Evolutionary conservation across 139 green algal species (phyloP), one percentile per base, ranked within the genome.

Genomic region (Desmodesmus armatus): DNA sequence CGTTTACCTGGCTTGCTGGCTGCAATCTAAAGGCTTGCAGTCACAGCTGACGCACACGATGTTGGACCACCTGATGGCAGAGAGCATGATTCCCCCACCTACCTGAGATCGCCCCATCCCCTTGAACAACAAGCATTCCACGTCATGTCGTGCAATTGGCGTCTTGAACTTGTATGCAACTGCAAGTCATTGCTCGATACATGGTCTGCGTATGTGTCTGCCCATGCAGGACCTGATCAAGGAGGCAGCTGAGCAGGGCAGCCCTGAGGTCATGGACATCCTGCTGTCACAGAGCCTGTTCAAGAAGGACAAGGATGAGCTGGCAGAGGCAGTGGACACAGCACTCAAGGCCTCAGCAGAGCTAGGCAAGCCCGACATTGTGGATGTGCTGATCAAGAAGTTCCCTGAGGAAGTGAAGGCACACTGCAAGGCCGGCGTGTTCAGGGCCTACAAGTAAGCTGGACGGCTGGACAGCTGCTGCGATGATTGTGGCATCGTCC

Each of bases 321-420:
- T 85, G 29, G 79, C 77, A 27, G 79, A 85, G 43, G 41, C 79
- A 17, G 63, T 85, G 15, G 63, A 74, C 19, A 65, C 47, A 27
- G 79, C 65, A 43, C 63, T 85, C 63, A 85, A 85, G 44, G 79
- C 78, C 29, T 63, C 76, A 17, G 49, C 25, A 55, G 76, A 82
- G 76, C 71, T 31, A 17, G 76, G 76, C 17, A 23, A 40, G 29
- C 23, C n/a, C 11, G 53, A 6, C 4, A 40, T 82, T 43, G 37
- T 65, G 25, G 76, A 82, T 25, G 19, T 67, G 27, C 33, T 82
- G 55, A 71, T 71, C 27, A 66, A 49, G 35, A 71, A 71, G 55
- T 44, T 72, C 55, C 37, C 62, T 33, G 3, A 33, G 31, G 13
- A 37, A 7, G 37, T 43, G 15, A 71, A 72, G 76, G 7, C 39